Conservation (phyloP, 1,139 yeast genomes). For the Scheffersomyces insectosa region DNA sequence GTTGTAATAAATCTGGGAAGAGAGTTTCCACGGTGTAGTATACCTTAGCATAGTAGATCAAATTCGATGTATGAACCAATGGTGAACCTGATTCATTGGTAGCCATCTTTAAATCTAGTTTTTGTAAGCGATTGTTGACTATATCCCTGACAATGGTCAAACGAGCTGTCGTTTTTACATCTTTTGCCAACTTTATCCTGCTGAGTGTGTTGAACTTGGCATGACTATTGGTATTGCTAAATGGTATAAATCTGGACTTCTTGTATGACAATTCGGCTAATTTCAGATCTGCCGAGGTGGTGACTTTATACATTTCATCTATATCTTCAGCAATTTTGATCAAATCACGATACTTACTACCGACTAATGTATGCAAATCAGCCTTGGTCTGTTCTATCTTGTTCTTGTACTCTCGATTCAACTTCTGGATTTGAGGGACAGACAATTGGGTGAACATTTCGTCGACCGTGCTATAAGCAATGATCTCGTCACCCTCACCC, state of each 20-base stretch:
- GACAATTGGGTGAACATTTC: slow-evolving; percentile 36
- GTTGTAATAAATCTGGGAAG: slow-evolving; percentile 22
- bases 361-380: slow-evolving; percentile 60
- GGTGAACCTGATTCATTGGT: slow-evolving; percentile 7
- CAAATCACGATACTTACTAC: slow-evolving; percentile 65
- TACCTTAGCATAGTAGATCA: slow-evolving; percentile 37
- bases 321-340: slow-evolving; percentile 70
- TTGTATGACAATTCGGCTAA: slow-evolving; percentile 37
- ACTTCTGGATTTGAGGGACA: slow-evolving; percentile 35
- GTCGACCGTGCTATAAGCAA: slow-evolving; percentile 23
- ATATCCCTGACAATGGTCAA: slow-evolving; percentile 29
- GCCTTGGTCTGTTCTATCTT: slow-evolving; percentile 22
- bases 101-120: slow-evolving; percentile 24
- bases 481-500: too few species aligned
- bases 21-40: slow-evolving; percentile 31
- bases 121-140: slow-evolving; percentile 28
- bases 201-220: slow-evolving; percentile 21
- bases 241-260: slow-evolving; percentile 29
- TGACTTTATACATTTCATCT: slow-evolving; percentile 49
- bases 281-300: slow-evolving; percentile 28
- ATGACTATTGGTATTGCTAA: slow-evolving; percentile 19
- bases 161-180: slow-evolving; percentile 13
- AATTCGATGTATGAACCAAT: slow-evolving; percentile 27
- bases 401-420: slow-evolving; percentile 29
- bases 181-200: slow-evolving; percentile 14